phyloP scores from a whole-genome alignment of 148 eudicot species.

The Rhododendron ovatum region DNA sequence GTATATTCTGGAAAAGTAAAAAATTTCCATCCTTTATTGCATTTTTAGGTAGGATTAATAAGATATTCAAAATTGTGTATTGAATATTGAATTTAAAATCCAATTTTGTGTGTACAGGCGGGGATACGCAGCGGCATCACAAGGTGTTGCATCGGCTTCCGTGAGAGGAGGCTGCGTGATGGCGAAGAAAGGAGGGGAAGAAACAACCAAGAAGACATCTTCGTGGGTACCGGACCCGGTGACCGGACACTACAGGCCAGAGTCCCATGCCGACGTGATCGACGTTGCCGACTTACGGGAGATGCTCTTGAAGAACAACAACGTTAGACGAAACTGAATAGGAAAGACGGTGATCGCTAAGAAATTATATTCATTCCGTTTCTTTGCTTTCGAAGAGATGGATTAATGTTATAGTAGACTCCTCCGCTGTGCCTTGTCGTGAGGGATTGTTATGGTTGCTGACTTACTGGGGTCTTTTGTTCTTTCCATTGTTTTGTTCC shows the following conservation, averaged over 20 bases:
- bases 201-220: constrained; percentile 19
- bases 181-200: constrained; percentile 37
- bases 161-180: constrained; percentile 17
- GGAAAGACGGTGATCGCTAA: neutral
- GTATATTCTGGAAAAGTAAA: too few relatives aligned
- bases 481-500: neutral
- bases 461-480: neutral
- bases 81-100: neutral
- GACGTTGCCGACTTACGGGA: constrained; percentile 65
- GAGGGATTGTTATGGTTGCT: neutral
- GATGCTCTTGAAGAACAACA: constrained; percentile 52
- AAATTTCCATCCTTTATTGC: too few relatives aligned
- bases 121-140: constrained; percentile 46
- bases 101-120: constrained; percentile 29
- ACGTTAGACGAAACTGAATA: constrained; percentile 17
- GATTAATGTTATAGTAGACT: neutral
- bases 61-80: neutral
- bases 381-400: neutral
- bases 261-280: constrained; percentile 39
- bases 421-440: neutral
- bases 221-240: constrained; percentile 87
- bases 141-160: constrained; percentile 19
- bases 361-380: neutral
- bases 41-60: neutral
- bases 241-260: constrained; percentile 83